These are phyloP conservation scores for Boletus eberwhitei DNA, from an alignment of 768 basidiomycete genomes.

Conservation along the genomic window DNA sequence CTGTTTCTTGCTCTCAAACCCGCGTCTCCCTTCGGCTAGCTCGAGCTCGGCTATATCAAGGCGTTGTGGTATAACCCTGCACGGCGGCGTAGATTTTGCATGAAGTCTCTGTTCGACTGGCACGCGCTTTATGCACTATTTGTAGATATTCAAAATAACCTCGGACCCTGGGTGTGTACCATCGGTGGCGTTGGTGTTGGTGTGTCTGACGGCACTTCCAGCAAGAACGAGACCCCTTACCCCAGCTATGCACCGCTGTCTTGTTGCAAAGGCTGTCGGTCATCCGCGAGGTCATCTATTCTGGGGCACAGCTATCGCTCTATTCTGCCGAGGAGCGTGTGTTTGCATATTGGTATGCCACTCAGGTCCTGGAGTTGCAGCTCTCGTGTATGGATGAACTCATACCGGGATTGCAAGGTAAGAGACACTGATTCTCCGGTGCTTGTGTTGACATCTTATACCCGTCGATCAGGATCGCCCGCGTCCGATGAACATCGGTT, in stretches of 20 bases:
- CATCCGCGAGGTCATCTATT: slow-evolving; percentile 65
- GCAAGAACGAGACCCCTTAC: slow-evolving; percentile 29
- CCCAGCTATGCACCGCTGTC: slow-evolving; percentile 31
- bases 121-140: slow-evolving; percentile 57
- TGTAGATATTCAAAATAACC: slow-evolving; percentile 17
- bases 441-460: neutral
- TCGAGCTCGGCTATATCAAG: slow-evolving; percentile 55
- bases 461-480: slow-evolving; percentile 14
- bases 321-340: slow-evolving; percentile 65
- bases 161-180: slow-evolving; percentile 18
- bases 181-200: neutral
- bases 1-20: neutral
- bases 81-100: slow-evolving; percentile 59
- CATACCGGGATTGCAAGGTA: slow-evolving; percentile 36
- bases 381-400: slow-evolving; percentile 51
- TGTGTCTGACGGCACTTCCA: slow-evolving; percentile 11
- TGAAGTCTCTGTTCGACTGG: slow-evolving; percentile 65
- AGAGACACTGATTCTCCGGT: slow-evolving; percentile 21
- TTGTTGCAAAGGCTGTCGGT: slow-evolving; percentile 57
- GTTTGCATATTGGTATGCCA: slow-evolving; percentile 74
- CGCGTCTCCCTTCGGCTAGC: slow-evolving; percentile 37
- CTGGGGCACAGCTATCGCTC: slow-evolving; percentile 75
- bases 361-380: slow-evolving; percentile 56
- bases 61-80: slow-evolving; percentile 68
- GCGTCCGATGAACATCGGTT: slow-evolving; percentile 46